Evolutionary conservation across 768 basidiomycete genomes (phyloP).

Genomic region (Solioccasus polychromus): DNA sequence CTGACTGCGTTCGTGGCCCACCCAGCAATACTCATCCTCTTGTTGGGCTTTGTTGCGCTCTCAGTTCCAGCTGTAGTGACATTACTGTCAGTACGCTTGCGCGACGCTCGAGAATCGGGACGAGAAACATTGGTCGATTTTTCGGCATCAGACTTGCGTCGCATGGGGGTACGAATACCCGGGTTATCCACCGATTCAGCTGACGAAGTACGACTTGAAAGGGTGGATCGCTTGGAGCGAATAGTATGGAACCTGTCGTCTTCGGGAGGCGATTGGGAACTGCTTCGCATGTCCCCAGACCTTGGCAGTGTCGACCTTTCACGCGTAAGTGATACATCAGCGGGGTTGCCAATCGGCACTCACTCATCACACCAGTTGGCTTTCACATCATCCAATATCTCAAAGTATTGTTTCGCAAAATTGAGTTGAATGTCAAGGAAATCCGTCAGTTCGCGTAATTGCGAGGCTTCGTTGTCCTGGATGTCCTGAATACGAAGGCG

Average conservation of each 20-base stretch:
- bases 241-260: conserved; percentile 32
- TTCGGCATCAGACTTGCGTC: conserved; percentile 42
- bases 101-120: conserved; percentile 55
- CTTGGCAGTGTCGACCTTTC: conserved; percentile 30
- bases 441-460: conserved; percentile 65
- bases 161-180: conserved; percentile 17
- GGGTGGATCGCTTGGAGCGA: conserved; percentile 32
- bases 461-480: conserved; percentile 73
- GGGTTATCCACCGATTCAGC: conserved; percentile 39
- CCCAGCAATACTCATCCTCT: conserved; percentile 35
- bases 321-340: conserved; percentile 6
- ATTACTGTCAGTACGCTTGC: conserved; percentile 62
- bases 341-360: conserved; percentile 17
- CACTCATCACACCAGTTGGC: conserved; percentile 67
- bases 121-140: conserved; percentile 51
- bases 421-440: conserved; percentile 74
- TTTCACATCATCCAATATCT: conserved; percentile 69
- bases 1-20: conserved; percentile 70
- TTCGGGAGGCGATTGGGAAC: conserved; percentile 18
- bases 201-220: conserved; percentile 21
- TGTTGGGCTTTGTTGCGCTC: conserved; percentile 35
- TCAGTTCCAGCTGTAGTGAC: conserved; percentile 38
- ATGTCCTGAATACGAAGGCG: conserved; percentile 76
- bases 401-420: conserved; percentile 69
- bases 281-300: conserved; percentile 22